Conservation (phyloP, 495 filamentous ascomycete genomes). For the Xanthoparmelia taractica region DNA sequence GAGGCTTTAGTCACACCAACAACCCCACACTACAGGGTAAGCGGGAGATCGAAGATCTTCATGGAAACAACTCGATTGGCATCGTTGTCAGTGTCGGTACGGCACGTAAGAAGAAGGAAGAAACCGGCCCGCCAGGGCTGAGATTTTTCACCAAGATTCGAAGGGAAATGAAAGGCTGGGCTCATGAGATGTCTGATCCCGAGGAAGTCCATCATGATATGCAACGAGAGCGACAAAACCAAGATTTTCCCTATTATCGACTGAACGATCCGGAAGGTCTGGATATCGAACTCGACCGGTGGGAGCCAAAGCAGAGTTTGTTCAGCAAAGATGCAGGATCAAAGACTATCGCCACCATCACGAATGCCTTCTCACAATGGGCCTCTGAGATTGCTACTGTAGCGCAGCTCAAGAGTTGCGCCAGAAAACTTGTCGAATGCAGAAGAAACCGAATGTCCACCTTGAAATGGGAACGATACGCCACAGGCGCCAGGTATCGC, state of each 20-base stretch:
- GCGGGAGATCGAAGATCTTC: conserved; percentile 19
- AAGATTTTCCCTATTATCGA: conserved; percentile 10
- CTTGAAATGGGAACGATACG: neutral
- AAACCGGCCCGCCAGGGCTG: neutral
- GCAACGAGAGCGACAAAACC: neutral
- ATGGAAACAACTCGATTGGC: conserved; percentile 10
- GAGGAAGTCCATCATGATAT: neutral
- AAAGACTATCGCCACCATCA: neutral
- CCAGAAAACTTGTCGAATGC: neutral
- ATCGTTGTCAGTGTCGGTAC: conserved; percentile 25
- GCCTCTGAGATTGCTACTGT: neutral
- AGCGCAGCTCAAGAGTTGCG: neutral
- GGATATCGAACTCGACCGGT: conserved; percentile 9
- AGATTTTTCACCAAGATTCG: conserved; percentile 10
- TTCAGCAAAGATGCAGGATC: neutral
- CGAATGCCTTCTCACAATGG: neutral
- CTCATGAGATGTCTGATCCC: conserved; percentile 2
- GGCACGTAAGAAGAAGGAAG: neutral
- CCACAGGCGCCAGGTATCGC: neutral
- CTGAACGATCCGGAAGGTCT: conserved; percentile 10
- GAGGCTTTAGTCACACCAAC: conserved; percentile 18
- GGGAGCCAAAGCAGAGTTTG: conserved; percentile 10
- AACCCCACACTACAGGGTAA: conserved; percentile 12
- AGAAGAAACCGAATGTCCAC: neutral
- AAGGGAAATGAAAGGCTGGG: neutral